Evolutionary conservation across 345 rosid species (phyloP).

Genomic region (Syzygium grande): DNA sequence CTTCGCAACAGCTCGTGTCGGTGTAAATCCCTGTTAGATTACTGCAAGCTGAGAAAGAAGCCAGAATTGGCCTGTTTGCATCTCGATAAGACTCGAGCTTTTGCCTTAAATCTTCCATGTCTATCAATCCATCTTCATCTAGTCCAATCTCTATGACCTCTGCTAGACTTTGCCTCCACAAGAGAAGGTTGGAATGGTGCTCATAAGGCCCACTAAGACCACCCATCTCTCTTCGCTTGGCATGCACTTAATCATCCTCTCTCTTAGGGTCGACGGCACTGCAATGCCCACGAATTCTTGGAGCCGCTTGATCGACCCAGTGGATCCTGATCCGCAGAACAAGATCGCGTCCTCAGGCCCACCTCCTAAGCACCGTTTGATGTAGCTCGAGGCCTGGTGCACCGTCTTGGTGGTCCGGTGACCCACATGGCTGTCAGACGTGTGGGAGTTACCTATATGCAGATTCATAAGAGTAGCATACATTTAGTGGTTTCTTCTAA

Average conservation of each 20-base stretch:
- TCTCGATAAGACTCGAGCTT: constrained; percentile 11
- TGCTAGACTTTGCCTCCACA: constrained; percentile 56
- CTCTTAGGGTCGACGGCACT: constrained; percentile 18
- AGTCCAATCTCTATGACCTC: constrained; percentile 46
- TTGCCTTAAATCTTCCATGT: constrained; percentile 15
- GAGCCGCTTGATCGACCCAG: constrained; percentile 40
- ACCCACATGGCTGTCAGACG: constrained; percentile 44
- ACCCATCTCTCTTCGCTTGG: not conserved
- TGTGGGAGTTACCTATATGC: constrained; percentile 43
- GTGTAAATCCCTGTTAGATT: constrained; percentile 41
- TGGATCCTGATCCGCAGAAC: constrained; percentile 44
- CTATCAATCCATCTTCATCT: constrained; percentile 21
- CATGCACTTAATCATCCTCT: constrained; percentile 1
- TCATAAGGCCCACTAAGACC: constrained; percentile 27
- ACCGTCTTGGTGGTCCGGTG: constrained; percentile 36
- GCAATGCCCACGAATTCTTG: not conserved
- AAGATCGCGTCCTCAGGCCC: constrained; percentile 31
- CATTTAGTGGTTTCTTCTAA: not conserved
- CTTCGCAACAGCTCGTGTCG: constrained; percentile 35
- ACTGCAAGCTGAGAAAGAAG: constrained; percentile 56
- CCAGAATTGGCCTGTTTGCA: constrained; percentile 36
- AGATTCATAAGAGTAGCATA: not conserved
- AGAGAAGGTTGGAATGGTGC: constrained; percentile 58
- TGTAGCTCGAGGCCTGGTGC: constrained; percentile 31
- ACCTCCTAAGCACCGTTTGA: constrained; percentile 42